Evolutionary conservation across 2,329 filamentous ascomycete species (phyloP), one percentile per base, ranked within the genome.

Genomic region (Colletotrichum brevisporum): DNA sequence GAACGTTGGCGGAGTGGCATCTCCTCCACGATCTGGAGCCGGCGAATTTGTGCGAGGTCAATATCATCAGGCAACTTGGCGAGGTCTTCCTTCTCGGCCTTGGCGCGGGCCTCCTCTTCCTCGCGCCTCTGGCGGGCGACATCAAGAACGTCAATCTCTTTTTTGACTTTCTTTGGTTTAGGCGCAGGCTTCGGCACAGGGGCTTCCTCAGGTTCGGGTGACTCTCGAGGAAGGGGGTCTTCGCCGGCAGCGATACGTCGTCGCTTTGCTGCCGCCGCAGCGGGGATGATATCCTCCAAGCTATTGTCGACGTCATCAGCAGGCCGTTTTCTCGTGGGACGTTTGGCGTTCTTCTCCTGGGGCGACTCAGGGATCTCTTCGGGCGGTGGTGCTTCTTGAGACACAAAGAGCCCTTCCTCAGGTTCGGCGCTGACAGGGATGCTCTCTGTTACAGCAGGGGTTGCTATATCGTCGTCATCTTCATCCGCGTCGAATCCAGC

Each of bases 211-310:
- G 45, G 75, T 74, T 57, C 72, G 62, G 15, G 63, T 62, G 71
- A 71, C 63, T 77, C 75, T 54, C 78, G 75, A 36, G 81, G 76
- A 8, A 82, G 73, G 3, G 85, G 83, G 39, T 86, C 82, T 71
- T 86, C 81, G 52, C 87, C 86, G 58, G 86, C 85, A 70, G 89
- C 90, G 21, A 93, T 84, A 27, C 91, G 90, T 24, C 92, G 90
- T n/a, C 91, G 89, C 78, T 97, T 98, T 76, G 94, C 88, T 5
- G 90, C 90, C 31, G 92, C 90, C 4, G 93, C 90, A 1, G 91
- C 93, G 0, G 94, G 93, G 1, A 95, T 90, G 63, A 97, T 87
- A 24, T 87, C 85, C 15, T 94, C 90, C 78, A 95, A 88, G 9
- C 92, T 80, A 52, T 92, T 88, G 62, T 88, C 81, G 58, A 78